Conservation (phyloP, 257 asterid genomes). For the Primulina huaijiensis region DNA sequence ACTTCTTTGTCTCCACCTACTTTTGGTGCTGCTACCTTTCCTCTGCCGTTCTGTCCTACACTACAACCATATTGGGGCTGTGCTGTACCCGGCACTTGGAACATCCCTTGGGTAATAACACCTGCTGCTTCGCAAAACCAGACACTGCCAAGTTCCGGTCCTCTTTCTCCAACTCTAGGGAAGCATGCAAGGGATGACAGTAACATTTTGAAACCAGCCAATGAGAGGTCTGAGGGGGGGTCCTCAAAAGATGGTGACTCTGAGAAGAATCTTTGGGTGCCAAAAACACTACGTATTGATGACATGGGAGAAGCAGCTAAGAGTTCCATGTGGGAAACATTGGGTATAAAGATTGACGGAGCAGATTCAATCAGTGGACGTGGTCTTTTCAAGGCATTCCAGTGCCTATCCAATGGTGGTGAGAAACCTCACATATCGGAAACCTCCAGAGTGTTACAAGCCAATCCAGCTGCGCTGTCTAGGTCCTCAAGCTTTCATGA, state of each 20-base stretch:
- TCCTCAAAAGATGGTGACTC: constrained; percentile 29
- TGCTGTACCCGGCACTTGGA: constrained; percentile 38
- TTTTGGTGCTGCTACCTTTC: background rate
- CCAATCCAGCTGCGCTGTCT: constrained; percentile 87
- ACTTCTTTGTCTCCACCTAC: background rate
- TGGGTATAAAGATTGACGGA: constrained; percentile 55
- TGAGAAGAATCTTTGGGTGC: constrained; percentile 63
- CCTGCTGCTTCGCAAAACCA: constrained; percentile 25
- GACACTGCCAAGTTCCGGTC: constrained; percentile 28
- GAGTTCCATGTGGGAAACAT: constrained; percentile 75
- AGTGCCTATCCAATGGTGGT: constrained; percentile 36
- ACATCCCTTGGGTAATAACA: constrained; percentile 36
- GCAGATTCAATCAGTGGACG: constrained; percentile 40
- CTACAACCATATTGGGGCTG: constrained; percentile 1
- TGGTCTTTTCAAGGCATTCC: constrained; percentile 56
- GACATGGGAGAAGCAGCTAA: constrained; percentile 72
- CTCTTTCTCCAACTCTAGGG: constrained; percentile 44
- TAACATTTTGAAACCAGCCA: constrained; percentile 18
- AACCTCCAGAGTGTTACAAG: constrained; percentile 56
- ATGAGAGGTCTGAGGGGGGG: constrained; percentile 19
- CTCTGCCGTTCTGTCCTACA: background rate
- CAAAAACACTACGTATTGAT: constrained; percentile 66
- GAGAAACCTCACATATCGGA: constrained; percentile 38
- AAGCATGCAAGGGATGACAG: constrained; percentile 58
- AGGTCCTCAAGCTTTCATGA: constrained; percentile 73